Base-by-base conservation (phyloP, 2,329 filamentous ascomycete species). In the Clonostachys chloroleuca region DNA sequence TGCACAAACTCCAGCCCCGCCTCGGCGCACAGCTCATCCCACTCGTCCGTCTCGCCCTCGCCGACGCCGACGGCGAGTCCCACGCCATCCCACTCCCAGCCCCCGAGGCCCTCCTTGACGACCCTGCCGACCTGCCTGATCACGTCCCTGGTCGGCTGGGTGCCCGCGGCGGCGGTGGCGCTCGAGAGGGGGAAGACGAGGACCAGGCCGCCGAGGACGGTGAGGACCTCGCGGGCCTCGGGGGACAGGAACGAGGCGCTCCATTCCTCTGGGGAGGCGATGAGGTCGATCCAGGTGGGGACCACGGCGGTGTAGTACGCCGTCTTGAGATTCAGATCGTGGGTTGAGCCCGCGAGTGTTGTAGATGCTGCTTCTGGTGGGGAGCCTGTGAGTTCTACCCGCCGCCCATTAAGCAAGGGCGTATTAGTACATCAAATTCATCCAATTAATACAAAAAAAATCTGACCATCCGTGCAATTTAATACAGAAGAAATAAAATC, bases 211-310 rank as follows among this genome's bases (percentile, higher is more conserved):
- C 82, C 84, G 9, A 87, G 66, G 2, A 78, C 83, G 1, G 58
- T 57, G 4, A 86, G 73, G 0, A 87, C 84, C 59, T 86, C 83
- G 47, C 67, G 69, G 0, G 84, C 84, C 57, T 86, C 83, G 1
- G 73, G 63, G 0, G 76, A 74, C 2, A 85, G 71, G 54, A 86
- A 87, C 0, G 78, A 75, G 3, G 61, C 60, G 1, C 78, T 68
- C 83, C 83, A 87, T 35, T 78, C 74, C 4, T 58, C 47, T 0
- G 77, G 70, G 5, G 69, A 65, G 6, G 69, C 56, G 49, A 84
- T 70, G 42, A 84, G 70, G 57, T 87, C 84, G n/a, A 87, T 70
- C 84, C 84, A 87, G 53, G 87, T 70, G 40, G 83, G 81, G 5
- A 87, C 69, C 0, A 69, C 69, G 46, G 80, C 74, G 20, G 65